A percentile compares a stretch with the other conserved stretches of the same genome.
These are phyloP conservation scores for Eimeria nieschulzi DNA, from an alignment of 169 alveolate genomes.

Conservation along the genomic window DNA sequence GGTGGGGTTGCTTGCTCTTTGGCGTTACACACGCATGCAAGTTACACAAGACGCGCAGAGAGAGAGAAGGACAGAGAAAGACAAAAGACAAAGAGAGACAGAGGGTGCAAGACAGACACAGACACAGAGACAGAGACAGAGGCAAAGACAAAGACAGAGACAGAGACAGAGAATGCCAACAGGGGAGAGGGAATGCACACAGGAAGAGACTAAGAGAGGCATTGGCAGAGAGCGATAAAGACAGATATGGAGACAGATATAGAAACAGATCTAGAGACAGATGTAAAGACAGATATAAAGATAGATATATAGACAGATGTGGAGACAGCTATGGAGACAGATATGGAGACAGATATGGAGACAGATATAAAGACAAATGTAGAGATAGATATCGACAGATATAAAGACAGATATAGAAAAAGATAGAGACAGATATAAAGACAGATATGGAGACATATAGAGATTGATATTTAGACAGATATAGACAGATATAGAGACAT, in stretches of 20 bases:
- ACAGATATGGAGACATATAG: neutral
- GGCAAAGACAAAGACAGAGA: neutral
- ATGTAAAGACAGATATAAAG: too few species aligned
- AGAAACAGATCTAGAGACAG: too few species aligned
- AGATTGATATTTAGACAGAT: neutral
- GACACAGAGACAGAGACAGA: neutral
- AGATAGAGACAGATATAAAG: neutral
- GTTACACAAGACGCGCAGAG: neutral
- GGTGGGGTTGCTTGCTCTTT: too few species aligned
- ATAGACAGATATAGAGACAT: neutral
- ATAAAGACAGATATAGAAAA: neutral
- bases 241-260: too few species aligned
- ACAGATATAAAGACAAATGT: neutral
- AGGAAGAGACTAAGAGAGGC: too few species aligned
- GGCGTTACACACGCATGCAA: neutral
- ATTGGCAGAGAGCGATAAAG: too few species aligned
- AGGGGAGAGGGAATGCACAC: too few species aligned
- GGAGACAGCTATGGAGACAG: too few species aligned
- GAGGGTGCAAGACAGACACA: neutral
- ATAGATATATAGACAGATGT: too few species aligned
- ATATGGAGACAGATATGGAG: neutral
- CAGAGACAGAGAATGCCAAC: too few species aligned
- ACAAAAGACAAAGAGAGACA: neutral
- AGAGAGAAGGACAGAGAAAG: neutral
- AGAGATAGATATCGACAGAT: neutral